These are phyloP conservation scores for Xylariaceae sp. DNA, from an alignment of 2,329 filamentous ascomycete species.

Conservation along the genomic window DNA sequence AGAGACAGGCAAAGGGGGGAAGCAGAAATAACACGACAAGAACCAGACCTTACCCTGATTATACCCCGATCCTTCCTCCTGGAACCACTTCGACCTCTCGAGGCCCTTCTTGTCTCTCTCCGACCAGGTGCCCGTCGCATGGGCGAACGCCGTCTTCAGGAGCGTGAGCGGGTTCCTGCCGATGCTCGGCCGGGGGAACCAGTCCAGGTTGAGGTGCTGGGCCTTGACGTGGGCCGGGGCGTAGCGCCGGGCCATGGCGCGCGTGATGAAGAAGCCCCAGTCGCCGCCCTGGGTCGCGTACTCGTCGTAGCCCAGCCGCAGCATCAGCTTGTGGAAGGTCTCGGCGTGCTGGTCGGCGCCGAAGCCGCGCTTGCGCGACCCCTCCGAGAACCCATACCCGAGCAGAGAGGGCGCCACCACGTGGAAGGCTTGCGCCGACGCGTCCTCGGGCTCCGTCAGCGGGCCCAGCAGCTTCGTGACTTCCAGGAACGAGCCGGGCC, in stretches of 20 bases:
- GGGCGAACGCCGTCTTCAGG: slow-evolving; percentile 8
- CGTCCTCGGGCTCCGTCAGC: slow-evolving; percentile 18
- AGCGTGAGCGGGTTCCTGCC: slow-evolving; percentile 4
- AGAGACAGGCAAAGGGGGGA: neutral
- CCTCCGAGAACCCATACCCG: slow-evolving; percentile 39
- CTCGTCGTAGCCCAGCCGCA: slow-evolving; percentile 50
- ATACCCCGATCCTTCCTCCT: slow-evolving; percentile 14
- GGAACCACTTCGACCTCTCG: slow-evolving; percentile 29
- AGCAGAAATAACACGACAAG: neutral
- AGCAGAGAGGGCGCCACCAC: slow-evolving; percentile 44
- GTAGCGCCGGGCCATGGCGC: slow-evolving; percentile 42
- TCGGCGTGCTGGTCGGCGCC: slow-evolving; percentile 53
- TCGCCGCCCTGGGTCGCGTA: slow-evolving; percentile 60
- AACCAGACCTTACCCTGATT: slow-evolving; percentile 4
- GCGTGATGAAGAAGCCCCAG: slow-evolving; percentile 55
- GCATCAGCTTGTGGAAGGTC: slow-evolving; percentile 54
- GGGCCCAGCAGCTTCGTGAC: slow-evolving; percentile 48
- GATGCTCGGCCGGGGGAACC: slow-evolving; percentile 10
- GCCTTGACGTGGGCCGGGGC: slow-evolving; percentile 17
- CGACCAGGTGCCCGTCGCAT: slow-evolving; percentile 8
- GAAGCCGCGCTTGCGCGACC: slow-evolving; percentile 45
- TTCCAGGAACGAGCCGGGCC: slow-evolving; percentile 58
- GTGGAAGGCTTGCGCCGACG: slow-evolving; percentile 35
- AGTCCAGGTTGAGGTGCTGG: slow-evolving; percentile 15
- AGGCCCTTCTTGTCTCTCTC: slow-evolving; percentile 42